Conservation (phyloP, 208 protist species). For the Acanthamoeba pearcei region DNA sequence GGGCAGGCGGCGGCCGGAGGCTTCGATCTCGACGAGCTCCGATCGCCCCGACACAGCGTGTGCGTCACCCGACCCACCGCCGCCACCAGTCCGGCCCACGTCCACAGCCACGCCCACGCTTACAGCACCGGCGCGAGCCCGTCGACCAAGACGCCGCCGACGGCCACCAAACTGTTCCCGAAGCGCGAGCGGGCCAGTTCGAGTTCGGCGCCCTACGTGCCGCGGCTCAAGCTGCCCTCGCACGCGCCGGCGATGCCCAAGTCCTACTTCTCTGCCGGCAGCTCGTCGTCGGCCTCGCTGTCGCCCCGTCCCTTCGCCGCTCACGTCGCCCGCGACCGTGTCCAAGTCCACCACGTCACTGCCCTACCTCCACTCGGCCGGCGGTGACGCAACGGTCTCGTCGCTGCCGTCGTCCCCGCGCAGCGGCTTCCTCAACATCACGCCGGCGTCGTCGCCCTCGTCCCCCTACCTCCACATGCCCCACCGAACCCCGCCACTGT, state of each 20-base stretch:
- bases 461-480: not conserved
- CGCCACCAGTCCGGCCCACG: not conserved
- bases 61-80: not conserved
- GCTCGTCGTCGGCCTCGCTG: not conserved
- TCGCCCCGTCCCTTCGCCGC: not conserved
- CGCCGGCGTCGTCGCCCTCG: conserved; percentile 32
- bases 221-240: conserved; percentile 40
- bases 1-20: not conserved
- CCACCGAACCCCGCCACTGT: conserved; percentile 35
- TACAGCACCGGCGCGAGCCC: not conserved
- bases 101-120: not conserved
- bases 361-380: not conserved
- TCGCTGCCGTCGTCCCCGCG: conserved; percentile 11
- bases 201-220: conserved; percentile 10
- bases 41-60: conserved; percentile 57
- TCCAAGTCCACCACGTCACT: not conserved
- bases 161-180: not conserved
- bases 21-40: not conserved
- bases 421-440: not conserved
- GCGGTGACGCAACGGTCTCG: not conserved
- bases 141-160: not conserved
- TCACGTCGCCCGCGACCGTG: not conserved
- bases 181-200: conserved; percentile 49
- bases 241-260: not conserved
- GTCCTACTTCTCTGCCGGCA: not conserved